Evolutionary conservation across 2,329 filamentous ascomycete genomes (phyloP).

Genomic region (Phyllachora maydis): DNA sequence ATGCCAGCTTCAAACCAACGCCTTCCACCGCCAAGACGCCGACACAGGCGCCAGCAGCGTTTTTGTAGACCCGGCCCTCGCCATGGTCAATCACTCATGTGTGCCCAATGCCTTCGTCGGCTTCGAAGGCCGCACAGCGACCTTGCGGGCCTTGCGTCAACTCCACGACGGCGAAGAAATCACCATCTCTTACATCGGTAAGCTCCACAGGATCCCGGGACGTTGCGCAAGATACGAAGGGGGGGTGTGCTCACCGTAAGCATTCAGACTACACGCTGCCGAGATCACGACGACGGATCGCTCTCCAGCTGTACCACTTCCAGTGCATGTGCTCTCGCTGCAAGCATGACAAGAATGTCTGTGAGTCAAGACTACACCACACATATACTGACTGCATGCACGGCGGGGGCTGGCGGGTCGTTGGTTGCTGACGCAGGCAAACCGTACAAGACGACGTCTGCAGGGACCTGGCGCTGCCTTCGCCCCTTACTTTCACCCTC

Average conservation of each 20-base stretch:
- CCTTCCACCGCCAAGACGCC: constrained; percentile 32
- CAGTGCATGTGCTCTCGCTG: constrained; percentile 28
- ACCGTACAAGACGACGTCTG: too few relatives aligned
- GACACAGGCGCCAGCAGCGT: constrained; percentile 31
- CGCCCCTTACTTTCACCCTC: too few relatives aligned
- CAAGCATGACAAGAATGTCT: constrained; percentile 26
- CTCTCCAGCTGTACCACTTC: constrained; percentile 29
- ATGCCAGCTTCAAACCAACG: constrained; percentile 35
- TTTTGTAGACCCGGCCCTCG: constrained; percentile 31
- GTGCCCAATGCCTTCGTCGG: constrained; percentile 36
- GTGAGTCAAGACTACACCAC: too few relatives aligned
- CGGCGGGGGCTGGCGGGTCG: too few relatives aligned
- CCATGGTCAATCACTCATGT: constrained; percentile 44
- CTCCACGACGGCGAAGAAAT: constrained; percentile 34
- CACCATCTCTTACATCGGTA: constrained; percentile 40
- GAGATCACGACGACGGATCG: constrained; percentile 17
- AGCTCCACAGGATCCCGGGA: too few relatives aligned
- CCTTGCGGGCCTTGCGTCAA: constrained; percentile 24
- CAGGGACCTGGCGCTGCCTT: too few relatives aligned
- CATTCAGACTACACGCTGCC: constrained; percentile 26
- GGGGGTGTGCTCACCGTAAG: too few relatives aligned
- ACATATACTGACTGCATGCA: too few relatives aligned
- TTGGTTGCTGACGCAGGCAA: too few relatives aligned
- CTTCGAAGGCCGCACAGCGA: constrained; percentile 27
- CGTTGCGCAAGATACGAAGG: too few relatives aligned